phyloP scores from a whole-genome alignment of 176 grass and related monocot genomes.

The Elymus sibiricus region DNA sequence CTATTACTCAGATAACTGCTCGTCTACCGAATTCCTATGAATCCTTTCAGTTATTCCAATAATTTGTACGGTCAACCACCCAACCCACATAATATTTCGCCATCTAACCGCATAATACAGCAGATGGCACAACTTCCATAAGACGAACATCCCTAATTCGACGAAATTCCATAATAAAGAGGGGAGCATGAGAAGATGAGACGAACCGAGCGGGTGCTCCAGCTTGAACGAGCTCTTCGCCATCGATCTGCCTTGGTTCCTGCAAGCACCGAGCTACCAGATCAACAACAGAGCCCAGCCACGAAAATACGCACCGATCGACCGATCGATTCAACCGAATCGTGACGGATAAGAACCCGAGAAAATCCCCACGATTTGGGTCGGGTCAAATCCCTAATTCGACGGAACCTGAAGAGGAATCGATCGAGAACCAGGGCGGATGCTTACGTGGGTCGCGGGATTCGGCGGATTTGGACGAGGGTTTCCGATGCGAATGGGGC shows the following conservation, averaged over 20 bases:
- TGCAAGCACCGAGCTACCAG: neutral
- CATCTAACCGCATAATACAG: neutral
- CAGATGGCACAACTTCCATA: neutral
- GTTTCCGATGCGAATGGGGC: neutral
- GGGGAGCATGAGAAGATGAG: neutral
- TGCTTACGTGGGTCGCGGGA: slow-evolving; percentile 11
- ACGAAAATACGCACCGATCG: neutral
- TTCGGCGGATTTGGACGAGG: neutral
- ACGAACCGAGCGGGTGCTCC: slow-evolving; percentile 91
- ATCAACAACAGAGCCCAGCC: neutral
- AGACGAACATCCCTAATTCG: too few relatives aligned
- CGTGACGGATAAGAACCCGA: too few relatives aligned
- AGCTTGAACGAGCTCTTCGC: slow-evolving; percentile 93
- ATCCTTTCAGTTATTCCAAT: neutral
- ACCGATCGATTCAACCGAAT: neutral
- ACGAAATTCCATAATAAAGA: neutral
- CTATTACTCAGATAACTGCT: neutral
- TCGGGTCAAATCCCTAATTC: neutral
- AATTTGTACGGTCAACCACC: neutral
- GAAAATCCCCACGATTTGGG: neutral
- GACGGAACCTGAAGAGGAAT: neutral
- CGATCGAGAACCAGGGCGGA: neutral
- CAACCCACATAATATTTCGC: neutral
- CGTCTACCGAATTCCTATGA: neutral
- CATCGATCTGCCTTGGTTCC: slow-evolving; percentile 49